Percentiles rank a stretch among this genome's conserved stretches.
Conservation (phyloP, 768 basidiomycete genomes). For the Antrodiella citrinella region DNA sequence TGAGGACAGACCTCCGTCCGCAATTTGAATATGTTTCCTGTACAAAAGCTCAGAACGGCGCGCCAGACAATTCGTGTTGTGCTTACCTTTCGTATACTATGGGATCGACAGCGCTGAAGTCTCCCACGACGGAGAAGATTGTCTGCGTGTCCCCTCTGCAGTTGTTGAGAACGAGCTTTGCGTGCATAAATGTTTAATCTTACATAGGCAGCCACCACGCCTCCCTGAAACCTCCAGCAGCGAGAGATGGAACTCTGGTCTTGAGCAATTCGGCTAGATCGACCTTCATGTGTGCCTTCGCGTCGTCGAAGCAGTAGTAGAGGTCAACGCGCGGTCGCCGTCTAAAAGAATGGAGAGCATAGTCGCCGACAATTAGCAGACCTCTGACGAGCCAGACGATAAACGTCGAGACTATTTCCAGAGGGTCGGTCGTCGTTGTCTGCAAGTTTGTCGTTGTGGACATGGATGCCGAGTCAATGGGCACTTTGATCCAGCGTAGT, state of each 20-base stretch:
- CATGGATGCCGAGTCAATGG: background rate
- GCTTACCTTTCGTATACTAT: conserved; percentile 45
- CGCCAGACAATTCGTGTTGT: too few relatives aligned
- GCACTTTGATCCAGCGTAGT: background rate
- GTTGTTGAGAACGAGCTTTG: background rate
- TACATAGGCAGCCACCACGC: conserved; percentile 19
- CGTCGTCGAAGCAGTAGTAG: background rate
- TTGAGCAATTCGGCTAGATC: background rate
- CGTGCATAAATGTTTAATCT: background rate
- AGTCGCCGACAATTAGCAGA: background rate
- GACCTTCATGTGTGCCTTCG: background rate
- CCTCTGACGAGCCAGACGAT: background rate
- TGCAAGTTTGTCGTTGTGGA: too few relatives aligned
- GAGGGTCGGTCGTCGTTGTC: background rate
- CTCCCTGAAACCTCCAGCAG: conserved; percentile 1
- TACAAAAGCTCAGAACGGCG: too few relatives aligned
- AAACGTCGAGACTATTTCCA: background rate
- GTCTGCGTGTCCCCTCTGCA: conserved; percentile 54
- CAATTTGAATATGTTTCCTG: conserved; percentile 37
- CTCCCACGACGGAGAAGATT: conserved; percentile 44
- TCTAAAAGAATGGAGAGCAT: background rate
- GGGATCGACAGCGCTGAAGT: conserved; percentile 46
- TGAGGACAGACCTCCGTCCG: conserved; percentile 54
- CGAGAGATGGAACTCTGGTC: background rate
- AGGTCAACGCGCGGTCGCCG: background rate